These are phyloP conservation scores for Collybia sordida DNA, from an alignment of 768 basidiomycete genomes.

Conservation along the genomic window DNA sequence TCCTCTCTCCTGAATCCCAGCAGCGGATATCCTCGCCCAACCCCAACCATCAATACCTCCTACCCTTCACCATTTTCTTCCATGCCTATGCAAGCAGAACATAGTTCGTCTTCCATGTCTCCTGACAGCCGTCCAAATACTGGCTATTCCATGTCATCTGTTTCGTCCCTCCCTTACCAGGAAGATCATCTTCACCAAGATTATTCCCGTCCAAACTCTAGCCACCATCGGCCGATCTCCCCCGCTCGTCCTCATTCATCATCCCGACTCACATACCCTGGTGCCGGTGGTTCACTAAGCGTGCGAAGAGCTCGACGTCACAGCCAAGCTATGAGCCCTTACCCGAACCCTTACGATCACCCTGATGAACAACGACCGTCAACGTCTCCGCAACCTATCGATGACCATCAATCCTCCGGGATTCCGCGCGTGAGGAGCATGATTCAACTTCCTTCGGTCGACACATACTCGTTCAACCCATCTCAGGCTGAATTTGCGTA, in stretches of 20 bases:
- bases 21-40: slow-evolving; percentile 55
- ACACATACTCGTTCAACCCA: slow-evolving; percentile 64
- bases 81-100: slow-evolving; percentile 66
- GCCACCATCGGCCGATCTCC: slow-evolving; percentile 72
- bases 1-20: slow-evolving; percentile 79
- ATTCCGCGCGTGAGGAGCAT: slow-evolving; percentile 81
- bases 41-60: slow-evolving; percentile 71
- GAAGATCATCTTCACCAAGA: slow-evolving; percentile 55
- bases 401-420: slow-evolving; percentile 43
- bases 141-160: slow-evolving; percentile 83
- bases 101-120: slow-evolving; percentile 72
- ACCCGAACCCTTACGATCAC: slow-evolving; percentile 80
- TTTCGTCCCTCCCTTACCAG: slow-evolving; percentile 74
- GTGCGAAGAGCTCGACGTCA: slow-evolving; percentile 75
- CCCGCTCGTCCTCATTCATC: slow-evolving; percentile 64
- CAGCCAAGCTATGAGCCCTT: slow-evolving; percentile 86
- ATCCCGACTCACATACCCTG: slow-evolving; percentile 55
- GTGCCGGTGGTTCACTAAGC: slow-evolving; percentile 49
- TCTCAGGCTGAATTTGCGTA: slow-evolving; percentile 81
- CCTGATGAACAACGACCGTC: slow-evolving; percentile 66
- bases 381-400: slow-evolving; percentile 68
- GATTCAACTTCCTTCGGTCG: slow-evolving; percentile 76
- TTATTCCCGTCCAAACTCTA: slow-evolving; percentile 73
- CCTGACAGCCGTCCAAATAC: slow-evolving; percentile 86
- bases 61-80: slow-evolving; percentile 71